Evolutionary conservation across 129 eudicot species (phyloP), one percentile per base, ranked within the genome.

Genomic region (Artemisia annua): DNA sequence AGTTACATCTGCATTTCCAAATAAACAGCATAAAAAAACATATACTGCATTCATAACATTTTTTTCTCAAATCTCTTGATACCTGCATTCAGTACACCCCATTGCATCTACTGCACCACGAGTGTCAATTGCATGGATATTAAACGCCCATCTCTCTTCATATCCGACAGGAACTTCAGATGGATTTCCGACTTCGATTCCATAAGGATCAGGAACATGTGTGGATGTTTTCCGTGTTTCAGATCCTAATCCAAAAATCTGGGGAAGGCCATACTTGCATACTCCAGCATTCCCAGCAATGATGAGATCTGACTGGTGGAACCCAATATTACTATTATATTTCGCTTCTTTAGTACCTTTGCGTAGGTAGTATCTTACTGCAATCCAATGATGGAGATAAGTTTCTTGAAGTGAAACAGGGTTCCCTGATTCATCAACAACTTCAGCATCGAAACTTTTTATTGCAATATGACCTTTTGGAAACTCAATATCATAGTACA

Each of bases 201-300:
- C 98, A 65, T 92, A 92, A 16, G 98, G 96, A 68, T 89, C 96
- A 1, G 98, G 98, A 66, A 92, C 69, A 20, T 74, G 5, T 44
- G 95, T 82, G 19, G 63, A 67, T 5, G 96, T 92, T 78, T 70
- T 85, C 43, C 95, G 79, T 51, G 96, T 87, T 64, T 92, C 98
- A 17, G 98, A 82, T 43, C 96, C 96, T 19, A 92, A 72, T 2
- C 98, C 95, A 58, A 92, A 92, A 74, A 81, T 76, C 72, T 92
- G 95, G 7, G 70, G 7, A 49, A 87, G 90, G 24, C 67, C 83
- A 18, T 20, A 10, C 14, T 74, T 74, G 50, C 96, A 92, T 0
- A 87, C 3, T 8, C 98, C 98, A 9, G 74, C 57, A 65, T 89
- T 92, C 63, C 85, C 75, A 0, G 85, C 84, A 43, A 63, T 8